Percentiles rank a stretch among this genome's conserved stretches.
These are phyloP conservation scores for Sporothrix phasma DNA, from an alignment of 2,329 filamentous ascomycete genomes.

Conservation along the genomic window DNA sequence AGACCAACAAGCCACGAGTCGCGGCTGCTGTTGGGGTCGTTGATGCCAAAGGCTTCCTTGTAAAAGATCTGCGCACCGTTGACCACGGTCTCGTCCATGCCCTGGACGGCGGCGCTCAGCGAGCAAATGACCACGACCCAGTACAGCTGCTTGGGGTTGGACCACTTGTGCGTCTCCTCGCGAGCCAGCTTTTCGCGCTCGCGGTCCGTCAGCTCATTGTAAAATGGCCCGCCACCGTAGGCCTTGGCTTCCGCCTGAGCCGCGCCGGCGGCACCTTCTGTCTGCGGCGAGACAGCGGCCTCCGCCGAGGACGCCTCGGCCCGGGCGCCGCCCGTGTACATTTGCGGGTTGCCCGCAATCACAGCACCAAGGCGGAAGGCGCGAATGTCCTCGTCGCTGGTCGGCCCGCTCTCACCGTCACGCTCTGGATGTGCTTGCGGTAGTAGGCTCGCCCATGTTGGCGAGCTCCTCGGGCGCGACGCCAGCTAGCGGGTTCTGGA, in stretches of 20 bases:
- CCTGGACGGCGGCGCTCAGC: slow-evolving; percentile 60
- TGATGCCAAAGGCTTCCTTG: slow-evolving; percentile 50
- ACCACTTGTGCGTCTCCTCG: slow-evolving; percentile 59
- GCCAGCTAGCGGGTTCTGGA: slow-evolving; percentile 34
- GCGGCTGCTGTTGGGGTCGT: slow-evolving; percentile 35
- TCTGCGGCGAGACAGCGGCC: background rate
- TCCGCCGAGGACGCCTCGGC: too few species aligned
- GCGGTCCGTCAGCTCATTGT: slow-evolving; percentile 41
- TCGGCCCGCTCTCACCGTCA: slow-evolving; percentile 26
- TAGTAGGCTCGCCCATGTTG: slow-evolving; percentile 44
- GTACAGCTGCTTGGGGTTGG: slow-evolving; percentile 56
- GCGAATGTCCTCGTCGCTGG: slow-evolving; percentile 34
- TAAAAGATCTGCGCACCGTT: slow-evolving; percentile 61
- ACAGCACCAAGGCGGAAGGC: slow-evolving; percentile 51
- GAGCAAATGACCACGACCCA: slow-evolving; percentile 56
- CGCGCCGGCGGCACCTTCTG: background rate
- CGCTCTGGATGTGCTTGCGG: slow-evolving; percentile 44
- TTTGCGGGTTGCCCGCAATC: slow-evolving; percentile 43
- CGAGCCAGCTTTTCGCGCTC: slow-evolving; percentile 48
- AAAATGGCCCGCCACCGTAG: slow-evolving; percentile 9
- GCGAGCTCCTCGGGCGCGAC: slow-evolving; percentile 38
- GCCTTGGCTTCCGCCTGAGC: background rate
- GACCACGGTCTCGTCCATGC: slow-evolving; percentile 62
- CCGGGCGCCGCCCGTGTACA: too few species aligned
- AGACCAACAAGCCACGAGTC: slow-evolving; percentile 50